phyloP scores from a whole-genome alignment of 1,284 basidiomycete genomes.

The Agaricales sp. region DNA sequence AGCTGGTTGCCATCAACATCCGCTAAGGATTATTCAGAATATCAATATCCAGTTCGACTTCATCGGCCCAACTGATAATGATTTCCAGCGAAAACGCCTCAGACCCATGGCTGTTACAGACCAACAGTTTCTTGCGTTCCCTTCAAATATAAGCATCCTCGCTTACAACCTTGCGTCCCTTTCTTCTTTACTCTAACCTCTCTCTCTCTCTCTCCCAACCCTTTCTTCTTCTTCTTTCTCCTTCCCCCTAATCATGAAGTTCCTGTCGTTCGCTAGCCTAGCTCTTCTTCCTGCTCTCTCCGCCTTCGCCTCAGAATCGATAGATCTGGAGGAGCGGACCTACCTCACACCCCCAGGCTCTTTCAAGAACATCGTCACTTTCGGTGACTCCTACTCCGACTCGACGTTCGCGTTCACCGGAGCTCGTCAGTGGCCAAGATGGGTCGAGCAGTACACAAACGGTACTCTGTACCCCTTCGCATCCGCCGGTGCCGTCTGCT shows the following conservation, averaged over 20 bases:
- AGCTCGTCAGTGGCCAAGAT: slow-evolving; percentile 32
- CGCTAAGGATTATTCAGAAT: too few species aligned
- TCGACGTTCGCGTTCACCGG: slow-evolving; percentile 18
- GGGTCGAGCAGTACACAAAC: slow-evolving; percentile 26
- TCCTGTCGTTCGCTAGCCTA: background rate
- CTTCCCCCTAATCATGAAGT: background rate
- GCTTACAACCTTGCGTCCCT: background rate
- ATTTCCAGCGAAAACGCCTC: background rate
- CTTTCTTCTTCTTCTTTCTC: too few species aligned
- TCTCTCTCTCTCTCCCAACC: too few species aligned
- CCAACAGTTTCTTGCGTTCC: background rate
- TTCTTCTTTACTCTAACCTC: background rate
- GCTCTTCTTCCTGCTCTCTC: background rate
- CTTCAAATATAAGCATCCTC: background rate
- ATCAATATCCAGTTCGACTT: too few species aligned
- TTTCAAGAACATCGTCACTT: slow-evolving; percentile 32
- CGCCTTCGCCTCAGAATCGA: too few species aligned
- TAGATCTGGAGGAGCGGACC: background rate
- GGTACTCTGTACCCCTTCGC: slow-evolving; percentile 32
- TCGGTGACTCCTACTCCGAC: slow-evolving; percentile 38
- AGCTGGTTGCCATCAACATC: too few species aligned
- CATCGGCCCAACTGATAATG: background rate
- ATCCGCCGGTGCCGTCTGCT: slow-evolving; percentile 12
- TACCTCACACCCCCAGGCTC: slow-evolving; percentile 16
- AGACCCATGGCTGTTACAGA: background rate